phyloP scores from a whole-genome alignment of 169 alveolate genomes.

The Besnoitia besnoiti region DNA sequence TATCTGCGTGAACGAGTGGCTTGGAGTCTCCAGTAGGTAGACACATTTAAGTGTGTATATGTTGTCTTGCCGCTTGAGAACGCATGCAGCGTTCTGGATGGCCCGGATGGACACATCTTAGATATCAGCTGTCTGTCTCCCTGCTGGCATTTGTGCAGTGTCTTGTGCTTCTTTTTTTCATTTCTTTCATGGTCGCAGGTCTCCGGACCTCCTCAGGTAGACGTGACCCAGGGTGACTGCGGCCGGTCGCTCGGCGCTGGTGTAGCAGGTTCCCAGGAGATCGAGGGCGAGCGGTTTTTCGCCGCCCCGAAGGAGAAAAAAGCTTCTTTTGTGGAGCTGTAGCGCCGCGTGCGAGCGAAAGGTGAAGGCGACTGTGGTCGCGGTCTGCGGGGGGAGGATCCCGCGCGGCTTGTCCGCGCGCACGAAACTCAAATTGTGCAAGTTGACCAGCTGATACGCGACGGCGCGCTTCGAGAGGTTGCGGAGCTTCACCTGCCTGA shows the following conservation, averaged over 20 bases:
- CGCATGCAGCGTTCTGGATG: too few species aligned
- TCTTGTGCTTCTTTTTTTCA: not conserved
- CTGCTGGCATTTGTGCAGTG: too few species aligned
- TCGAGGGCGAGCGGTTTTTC: conserved; percentile 28
- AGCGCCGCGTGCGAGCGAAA: not conserved
- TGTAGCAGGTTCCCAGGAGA: conserved; percentile 3
- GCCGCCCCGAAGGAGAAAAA: not conserved
- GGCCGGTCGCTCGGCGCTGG: not conserved
- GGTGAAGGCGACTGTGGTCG: not conserved
- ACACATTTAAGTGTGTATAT: not conserved
- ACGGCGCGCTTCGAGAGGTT: conserved; percentile 20
- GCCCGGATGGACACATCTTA: too few species aligned
- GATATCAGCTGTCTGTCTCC: too few species aligned
- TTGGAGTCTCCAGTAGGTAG: not conserved
- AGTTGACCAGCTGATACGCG: not conserved
- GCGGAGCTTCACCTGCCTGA: conserved; percentile 6
- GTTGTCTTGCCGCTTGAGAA: too few species aligned
- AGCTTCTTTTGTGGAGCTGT: not conserved
- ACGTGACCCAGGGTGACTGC: conserved; percentile 10
- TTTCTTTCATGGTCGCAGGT: not conserved
- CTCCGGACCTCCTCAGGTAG: conserved; percentile 4
- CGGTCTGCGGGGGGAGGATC: not conserved
- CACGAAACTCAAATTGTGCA: not conserved
- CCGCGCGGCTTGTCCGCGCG: conserved; percentile 13
- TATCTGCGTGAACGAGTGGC: not conserved